Evolutionary conservation across 345 rosid species (phyloP).

Genomic region (Ceriops zippeliana): DNA sequence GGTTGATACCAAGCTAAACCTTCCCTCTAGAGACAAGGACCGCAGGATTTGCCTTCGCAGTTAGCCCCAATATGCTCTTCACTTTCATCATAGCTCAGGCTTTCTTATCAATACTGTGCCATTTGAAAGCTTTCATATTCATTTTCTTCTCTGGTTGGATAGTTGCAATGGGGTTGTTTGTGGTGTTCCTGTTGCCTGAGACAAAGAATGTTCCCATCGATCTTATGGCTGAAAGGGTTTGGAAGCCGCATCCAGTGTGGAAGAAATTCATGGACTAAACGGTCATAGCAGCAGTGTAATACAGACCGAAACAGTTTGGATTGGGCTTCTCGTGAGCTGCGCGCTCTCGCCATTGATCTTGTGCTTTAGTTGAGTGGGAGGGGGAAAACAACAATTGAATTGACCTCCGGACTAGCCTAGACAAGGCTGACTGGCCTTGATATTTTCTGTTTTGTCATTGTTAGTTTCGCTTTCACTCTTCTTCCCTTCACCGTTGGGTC

Average conservation of each 20-base stretch:
- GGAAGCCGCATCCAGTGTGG: conserved; percentile 47
- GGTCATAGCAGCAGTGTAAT: no score
- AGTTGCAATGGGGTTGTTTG: conserved; percentile 49
- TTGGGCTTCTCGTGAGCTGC: no score
- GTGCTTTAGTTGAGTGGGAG: no score
- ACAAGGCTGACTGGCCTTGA: no score
- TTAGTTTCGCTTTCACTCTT: no score
- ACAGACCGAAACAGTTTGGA: no score
- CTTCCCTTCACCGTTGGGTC: no score
- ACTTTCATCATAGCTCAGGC: conserved; percentile 80
- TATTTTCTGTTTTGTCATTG: no score
- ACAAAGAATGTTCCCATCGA: conserved; percentile 54
- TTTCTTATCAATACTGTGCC: conserved; percentile 59
- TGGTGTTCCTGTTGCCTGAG: conserved; percentile 49
- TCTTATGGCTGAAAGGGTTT: conserved; percentile 44
- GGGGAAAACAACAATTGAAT: no score
- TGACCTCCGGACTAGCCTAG: no score
- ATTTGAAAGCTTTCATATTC: conserved; percentile 44
- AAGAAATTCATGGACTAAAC: conserved; percentile 28
- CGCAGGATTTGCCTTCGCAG: conserved; percentile 56
- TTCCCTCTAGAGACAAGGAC: conserved; percentile 66
- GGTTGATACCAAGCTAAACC: conserved; percentile 71
- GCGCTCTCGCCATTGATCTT: no score
- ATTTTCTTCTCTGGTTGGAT: conserved; percentile 68
- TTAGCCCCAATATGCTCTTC: conserved; percentile 75